A percentile compares a stretch with the other conserved stretches of the same genome.
phyloP scores from a whole-genome alignment of 2,329 filamentous ascomycete genomes.

The Pochonia chlamydosporia region DNA sequence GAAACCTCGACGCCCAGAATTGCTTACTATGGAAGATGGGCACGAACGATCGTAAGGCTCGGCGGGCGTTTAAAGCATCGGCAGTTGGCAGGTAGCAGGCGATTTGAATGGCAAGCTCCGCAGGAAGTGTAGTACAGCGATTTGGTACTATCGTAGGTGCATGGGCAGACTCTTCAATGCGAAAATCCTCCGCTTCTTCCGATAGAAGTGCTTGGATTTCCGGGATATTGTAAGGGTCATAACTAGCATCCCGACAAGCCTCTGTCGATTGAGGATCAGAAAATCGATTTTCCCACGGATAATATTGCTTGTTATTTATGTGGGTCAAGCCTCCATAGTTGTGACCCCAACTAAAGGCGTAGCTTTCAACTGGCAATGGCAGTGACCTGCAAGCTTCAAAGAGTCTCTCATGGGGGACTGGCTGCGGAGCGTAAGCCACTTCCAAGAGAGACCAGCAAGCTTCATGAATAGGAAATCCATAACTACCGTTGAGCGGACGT shows the following conservation, averaged over 20 bases:
- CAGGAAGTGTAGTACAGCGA: not conserved
- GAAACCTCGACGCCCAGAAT: slow-evolving; percentile 11
- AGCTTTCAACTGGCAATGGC: not conserved
- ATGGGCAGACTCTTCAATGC: not conserved
- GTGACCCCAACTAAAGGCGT: not conserved
- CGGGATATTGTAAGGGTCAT: not conserved
- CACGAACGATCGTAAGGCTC: slow-evolving; percentile 3
- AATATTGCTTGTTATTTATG: not conserved
- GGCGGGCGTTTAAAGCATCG: not conserved
- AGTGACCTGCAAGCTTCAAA: not conserved
- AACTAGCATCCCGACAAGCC: not conserved
- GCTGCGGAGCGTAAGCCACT: not conserved
- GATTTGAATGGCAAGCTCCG: not conserved
- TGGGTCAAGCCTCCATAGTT: not conserved
- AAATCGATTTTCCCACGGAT: not conserved
- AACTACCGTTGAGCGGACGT: not conserved
- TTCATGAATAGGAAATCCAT: slow-evolving; percentile 1
- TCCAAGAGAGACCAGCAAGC: slow-evolving; percentile 1
- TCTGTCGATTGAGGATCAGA: not conserved
- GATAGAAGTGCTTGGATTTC: not conserved
- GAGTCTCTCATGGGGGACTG: not conserved
- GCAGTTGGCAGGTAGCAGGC: not conserved
- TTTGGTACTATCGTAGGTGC: not conserved
- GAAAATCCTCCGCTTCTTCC: not conserved
- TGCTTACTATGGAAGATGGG: slow-evolving; percentile 4